phyloP scores from a whole-genome alignment of 495 filamentous ascomycete species.

The Terfezia boudieri region DNA sequence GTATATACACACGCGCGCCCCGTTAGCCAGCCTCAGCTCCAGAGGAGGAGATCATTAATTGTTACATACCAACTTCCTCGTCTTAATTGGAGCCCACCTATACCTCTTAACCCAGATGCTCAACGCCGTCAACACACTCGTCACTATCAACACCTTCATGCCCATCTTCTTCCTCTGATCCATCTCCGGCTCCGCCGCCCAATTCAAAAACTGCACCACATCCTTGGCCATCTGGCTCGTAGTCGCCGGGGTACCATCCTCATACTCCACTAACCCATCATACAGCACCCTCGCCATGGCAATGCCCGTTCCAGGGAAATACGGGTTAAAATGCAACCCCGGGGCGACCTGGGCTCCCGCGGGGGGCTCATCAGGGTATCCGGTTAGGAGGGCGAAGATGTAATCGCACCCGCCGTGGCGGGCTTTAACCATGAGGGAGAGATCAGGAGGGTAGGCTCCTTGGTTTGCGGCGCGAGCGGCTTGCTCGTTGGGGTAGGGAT shows the following conservation, averaged over 20 bases:
- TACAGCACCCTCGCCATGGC: conserved; percentile 97
- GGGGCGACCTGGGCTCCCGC: conserved; percentile 57
- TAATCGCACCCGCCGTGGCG: conserved; percentile 97
- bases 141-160: conserved; percentile 68
- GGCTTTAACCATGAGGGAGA: conserved; percentile 92
- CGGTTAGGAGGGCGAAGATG: conserved; percentile 91
- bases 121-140: conserved; percentile 54
- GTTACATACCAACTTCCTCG: conserved; percentile 65
- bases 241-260: conserved; percentile 82
- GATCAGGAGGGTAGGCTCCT: conserved; percentile 90
- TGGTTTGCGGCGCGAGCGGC: conserved; percentile 95
- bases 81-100: conserved; percentile 93
- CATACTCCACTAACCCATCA: conserved; percentile 95
- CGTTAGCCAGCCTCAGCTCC: neutral
- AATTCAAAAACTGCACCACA: conserved; percentile 95
- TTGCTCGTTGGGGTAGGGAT: conserved; percentile 96
- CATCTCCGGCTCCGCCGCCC: conserved; percentile 97
- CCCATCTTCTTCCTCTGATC: conserved; percentile 99
- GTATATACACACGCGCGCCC: neutral
- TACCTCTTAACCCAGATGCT: conserved; percentile 98
- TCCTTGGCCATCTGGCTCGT: conserved; percentile 99
- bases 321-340: conserved; percentile 98
- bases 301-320: conserved; percentile 98
- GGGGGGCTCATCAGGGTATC: conserved; percentile 91
- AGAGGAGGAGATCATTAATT: neutral